A percentile compares a stretch with the other conserved stretches of the same genome.
phyloP scores from a whole-genome alignment of 2,329 filamentous ascomycete species.

The Hymenoscyphus infarciens region DNA sequence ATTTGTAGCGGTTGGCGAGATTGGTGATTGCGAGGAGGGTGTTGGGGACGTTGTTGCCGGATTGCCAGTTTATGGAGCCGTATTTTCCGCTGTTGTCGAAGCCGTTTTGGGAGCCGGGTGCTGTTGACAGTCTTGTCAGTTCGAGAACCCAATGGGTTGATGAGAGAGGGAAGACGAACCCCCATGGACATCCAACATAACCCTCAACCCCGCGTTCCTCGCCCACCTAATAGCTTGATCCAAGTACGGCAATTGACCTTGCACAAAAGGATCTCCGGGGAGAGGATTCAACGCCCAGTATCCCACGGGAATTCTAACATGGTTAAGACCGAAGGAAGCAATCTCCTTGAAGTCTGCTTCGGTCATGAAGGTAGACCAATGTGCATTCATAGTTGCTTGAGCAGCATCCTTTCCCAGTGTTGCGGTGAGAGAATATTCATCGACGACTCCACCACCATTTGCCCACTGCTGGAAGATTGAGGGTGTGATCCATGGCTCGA shows the following conservation, averaged over 20 bases:
- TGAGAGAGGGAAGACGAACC: conserved; percentile 40
- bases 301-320: conserved; percentile 62
- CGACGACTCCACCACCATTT: conserved; percentile 33
- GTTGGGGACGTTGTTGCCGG: conserved; percentile 39
- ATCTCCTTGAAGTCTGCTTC: conserved; percentile 42
- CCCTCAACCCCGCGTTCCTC: conserved; percentile 52
- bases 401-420: conserved; percentile 46
- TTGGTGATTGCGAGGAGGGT: conserved; percentile 38
- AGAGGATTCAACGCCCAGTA: conserved; percentile 59
- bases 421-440: conserved; percentile 38
- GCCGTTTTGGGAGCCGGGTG: conserved; percentile 61
- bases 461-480: conserved; percentile 45
- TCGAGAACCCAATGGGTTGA: no score
- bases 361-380: conserved; percentile 56
- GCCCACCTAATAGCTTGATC: conserved; percentile 59
- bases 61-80: conserved; percentile 45
- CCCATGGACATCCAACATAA: conserved; percentile 66
- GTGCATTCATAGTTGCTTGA: conserved; percentile 44
- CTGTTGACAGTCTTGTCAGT: conserved; percentile 26
- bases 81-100: conserved; percentile 62
- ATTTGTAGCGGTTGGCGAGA: conserved; percentile 40
- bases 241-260: conserved; percentile 56
- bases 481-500: conserved; percentile 51
- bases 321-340: conserved; percentile 50
- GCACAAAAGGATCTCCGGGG: conserved; percentile 56